Conservation (phyloP, 306 rosid genomes). For the Lathyrus aphaca region DNA sequence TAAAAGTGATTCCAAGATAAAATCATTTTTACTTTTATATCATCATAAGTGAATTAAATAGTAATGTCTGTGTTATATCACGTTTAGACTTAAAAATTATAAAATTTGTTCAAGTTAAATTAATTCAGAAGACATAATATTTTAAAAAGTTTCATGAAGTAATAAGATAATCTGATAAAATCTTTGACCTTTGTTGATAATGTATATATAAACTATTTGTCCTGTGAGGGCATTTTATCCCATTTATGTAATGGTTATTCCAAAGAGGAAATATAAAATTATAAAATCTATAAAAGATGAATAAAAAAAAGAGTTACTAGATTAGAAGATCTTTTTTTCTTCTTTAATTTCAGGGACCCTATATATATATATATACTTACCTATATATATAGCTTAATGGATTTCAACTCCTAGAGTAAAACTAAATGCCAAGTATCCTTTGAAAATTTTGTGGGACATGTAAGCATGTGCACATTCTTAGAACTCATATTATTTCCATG, state of each 20-base stretch:
- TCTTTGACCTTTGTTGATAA: constrained; percentile 34
- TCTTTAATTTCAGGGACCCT: constrained; percentile 26
- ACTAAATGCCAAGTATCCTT: constrained; percentile 44
- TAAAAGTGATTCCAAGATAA: no score
- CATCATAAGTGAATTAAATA: no score
- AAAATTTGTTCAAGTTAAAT: no score
- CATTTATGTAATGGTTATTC: constrained; percentile 7
- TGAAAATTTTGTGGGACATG: constrained; percentile 41
- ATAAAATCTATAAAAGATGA: neutral
- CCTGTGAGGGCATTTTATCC: constrained; percentile 12
- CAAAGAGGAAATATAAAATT: constrained; percentile 4
- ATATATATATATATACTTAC: neutral
- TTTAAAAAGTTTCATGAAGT: no score
- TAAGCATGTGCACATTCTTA: constrained; percentile 45
- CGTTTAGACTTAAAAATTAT: no score
- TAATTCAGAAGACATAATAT: no score
- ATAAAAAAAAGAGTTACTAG: neutral
- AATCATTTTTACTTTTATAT: no score
- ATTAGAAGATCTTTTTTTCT: neutral
- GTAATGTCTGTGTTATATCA: no score
- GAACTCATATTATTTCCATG: neutral
- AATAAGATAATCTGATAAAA: no score
- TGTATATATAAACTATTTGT: constrained; percentile 7
- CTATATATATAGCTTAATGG: neutral
- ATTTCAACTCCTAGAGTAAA: constrained; percentile 36